These are phyloP conservation scores for Sphaerulina musiva DNA, from an alignment of 2,329 filamentous ascomycete genomes.

Conservation along the genomic window DNA sequence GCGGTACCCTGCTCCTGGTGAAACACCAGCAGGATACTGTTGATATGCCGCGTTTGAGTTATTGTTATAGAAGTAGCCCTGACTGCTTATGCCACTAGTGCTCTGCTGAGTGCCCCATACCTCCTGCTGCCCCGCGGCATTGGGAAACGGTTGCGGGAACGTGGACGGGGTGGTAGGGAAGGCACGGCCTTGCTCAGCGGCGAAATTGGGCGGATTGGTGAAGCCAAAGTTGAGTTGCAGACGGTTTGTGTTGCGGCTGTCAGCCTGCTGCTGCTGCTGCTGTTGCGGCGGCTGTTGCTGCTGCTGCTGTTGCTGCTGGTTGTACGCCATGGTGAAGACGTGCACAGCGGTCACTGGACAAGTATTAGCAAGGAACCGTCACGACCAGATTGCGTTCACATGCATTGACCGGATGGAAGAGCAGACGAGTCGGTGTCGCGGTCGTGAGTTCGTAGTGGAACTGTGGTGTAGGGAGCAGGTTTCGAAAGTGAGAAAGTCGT, in stretches of 20 bases:
- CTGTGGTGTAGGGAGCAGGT: neutral
- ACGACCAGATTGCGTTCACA: neutral
- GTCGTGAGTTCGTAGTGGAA: neutral
- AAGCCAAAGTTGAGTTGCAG: slow-evolving; percentile 50
- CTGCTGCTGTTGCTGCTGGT: slow-evolving; percentile 16
- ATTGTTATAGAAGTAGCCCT: slow-evolving; percentile 48
- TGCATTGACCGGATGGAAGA: neutral
- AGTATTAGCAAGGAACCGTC: neutral
- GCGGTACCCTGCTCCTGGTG: slow-evolving; percentile 50
- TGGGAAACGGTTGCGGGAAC: slow-evolving; percentile 78
- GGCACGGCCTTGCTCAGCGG: slow-evolving; percentile 41
- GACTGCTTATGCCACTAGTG: slow-evolving; percentile 38
- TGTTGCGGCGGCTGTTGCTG: slow-evolving; percentile 19
- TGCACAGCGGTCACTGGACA: slow-evolving; percentile 1
- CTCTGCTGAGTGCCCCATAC: slow-evolving; percentile 48
- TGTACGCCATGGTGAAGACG: slow-evolving; percentile 15
- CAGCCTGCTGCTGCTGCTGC: slow-evolving; percentile 23
- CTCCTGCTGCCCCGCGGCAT: slow-evolving; percentile 55
- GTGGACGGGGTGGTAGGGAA: slow-evolving; percentile 77
- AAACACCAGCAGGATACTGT: slow-evolving; percentile 40
- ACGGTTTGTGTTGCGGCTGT: slow-evolving; percentile 38
- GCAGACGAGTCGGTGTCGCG: neutral
- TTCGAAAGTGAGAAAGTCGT: neutral
- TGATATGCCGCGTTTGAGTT: slow-evolving; percentile 42
- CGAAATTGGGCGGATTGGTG: slow-evolving; percentile 39